A percentile compares a stretch with the other conserved stretches of the same genome.
Conservation (phyloP, 2,329 filamentous ascomycete species). For the Scleromitrula shiraiana region DNA sequence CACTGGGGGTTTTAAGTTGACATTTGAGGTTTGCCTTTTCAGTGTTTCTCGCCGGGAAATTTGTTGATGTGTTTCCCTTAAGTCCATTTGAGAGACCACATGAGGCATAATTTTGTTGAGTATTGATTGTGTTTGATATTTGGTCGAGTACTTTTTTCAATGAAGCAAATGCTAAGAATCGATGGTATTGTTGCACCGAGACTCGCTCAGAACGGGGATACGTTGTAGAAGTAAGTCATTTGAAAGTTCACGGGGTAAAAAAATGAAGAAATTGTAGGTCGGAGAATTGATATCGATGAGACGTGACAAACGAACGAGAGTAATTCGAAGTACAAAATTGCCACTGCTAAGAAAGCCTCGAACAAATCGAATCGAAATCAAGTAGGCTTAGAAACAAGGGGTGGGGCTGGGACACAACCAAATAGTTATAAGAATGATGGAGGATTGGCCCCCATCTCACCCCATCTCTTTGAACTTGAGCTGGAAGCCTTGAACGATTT, state of each 20-base stretch:
- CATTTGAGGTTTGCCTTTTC: neutral
- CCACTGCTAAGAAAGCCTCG: neutral
- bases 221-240: neutral
- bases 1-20: neutral
- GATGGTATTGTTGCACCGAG: neutral
- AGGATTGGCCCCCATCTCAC: conserved; percentile 10
- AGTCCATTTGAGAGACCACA: conserved; percentile 6
- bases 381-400: neutral
- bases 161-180: neutral
- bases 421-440: conserved; percentile 7
- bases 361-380: neutral
- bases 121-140: neutral
- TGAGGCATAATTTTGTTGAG: conserved; percentile 3
- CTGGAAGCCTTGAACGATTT: neutral
- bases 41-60: neutral
- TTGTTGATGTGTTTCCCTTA: neutral
- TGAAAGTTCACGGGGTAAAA: neutral
- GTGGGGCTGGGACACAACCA: neutral
- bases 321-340: neutral
- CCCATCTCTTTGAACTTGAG: neutral
- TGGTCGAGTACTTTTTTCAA: neutral
- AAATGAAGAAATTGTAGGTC: neutral
- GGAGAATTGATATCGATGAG: neutral
- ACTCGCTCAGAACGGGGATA: neutral
- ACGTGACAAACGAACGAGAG: neutral